Evolutionary conservation across 177 flowering plant genomes (phyloP).

Genomic region (Vitis hybrid): DNA sequence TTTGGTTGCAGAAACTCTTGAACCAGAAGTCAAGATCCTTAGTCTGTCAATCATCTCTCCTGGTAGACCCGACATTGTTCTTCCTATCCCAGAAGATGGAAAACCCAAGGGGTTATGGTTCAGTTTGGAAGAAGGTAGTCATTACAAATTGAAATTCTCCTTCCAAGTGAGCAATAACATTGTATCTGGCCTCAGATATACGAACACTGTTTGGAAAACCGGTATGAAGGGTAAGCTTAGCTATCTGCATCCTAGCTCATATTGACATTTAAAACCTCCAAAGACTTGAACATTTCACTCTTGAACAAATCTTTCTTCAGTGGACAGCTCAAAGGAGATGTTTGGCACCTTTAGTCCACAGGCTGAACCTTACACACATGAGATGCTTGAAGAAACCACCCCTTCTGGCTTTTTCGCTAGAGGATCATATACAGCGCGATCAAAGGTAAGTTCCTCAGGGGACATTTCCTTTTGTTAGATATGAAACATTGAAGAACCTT

Average conservation of each 20-base stretch:
- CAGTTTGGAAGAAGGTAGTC: constrained; percentile 72
- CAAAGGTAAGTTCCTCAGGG: constrained; percentile 30
- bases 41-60: constrained; percentile 60
- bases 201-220: constrained; percentile 79
- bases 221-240: constrained; percentile 54
- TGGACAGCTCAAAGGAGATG: constrained; percentile 47
- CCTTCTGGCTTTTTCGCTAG: constrained; percentile 53
- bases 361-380: constrained; percentile 38
- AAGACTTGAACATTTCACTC: background rate
- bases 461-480: too few relatives aligned
- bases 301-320: constrained; percentile 17
- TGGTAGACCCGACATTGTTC: constrained; percentile 55
- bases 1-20: constrained; percentile 34
- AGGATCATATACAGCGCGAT: constrained; percentile 45
- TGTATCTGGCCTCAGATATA: constrained; percentile 70
- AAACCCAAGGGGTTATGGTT: constrained; percentile 63
- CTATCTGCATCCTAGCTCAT: background rate
- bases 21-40: constrained; percentile 66
- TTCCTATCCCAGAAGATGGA: constrained; percentile 52
- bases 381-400: constrained; percentile 44
- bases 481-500: too few relatives aligned
- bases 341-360: constrained; percentile 54
- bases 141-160: constrained; percentile 54
- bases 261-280: background rate
- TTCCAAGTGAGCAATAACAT: constrained; percentile 66